Evolutionary conservation across 805 yeast species (phyloP).

Genomic region (Saturnispora sekii): DNA sequence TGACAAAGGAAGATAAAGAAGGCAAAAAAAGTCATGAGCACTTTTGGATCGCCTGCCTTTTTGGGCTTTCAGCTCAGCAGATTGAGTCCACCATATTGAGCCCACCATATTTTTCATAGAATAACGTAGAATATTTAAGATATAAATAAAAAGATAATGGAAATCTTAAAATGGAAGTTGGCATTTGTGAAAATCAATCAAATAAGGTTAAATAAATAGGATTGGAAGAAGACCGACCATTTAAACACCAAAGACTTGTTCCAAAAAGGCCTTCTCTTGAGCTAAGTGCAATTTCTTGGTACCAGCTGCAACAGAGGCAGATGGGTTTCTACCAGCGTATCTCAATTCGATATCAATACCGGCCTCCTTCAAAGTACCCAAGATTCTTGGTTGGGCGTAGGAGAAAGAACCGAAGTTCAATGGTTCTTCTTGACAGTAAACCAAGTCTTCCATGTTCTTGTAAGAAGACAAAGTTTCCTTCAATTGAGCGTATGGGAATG

Average conservation of each 20-base stretch:
- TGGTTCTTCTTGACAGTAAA: slow-evolving; percentile 99
- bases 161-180: neutral
- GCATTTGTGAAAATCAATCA: neutral
- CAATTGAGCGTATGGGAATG: slow-evolving; percentile 96
- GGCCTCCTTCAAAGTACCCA: slow-evolving; percentile 68
- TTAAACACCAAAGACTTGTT: slow-evolving; percentile 49
- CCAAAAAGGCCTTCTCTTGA: slow-evolving; percentile 82
- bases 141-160: neutral
- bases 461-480: slow-evolving; percentile 73
- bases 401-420: slow-evolving; percentile 91
- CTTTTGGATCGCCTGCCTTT: too few species aligned
- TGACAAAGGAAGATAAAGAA: neutral
- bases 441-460: slow-evolving; percentile 78
- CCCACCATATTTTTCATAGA: too few species aligned
- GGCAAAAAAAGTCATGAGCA: neutral
- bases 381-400: slow-evolving; percentile 73
- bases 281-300: slow-evolving; percentile 76
- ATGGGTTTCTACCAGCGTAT: slow-evolving; percentile 96
- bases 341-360: slow-evolving; percentile 50
- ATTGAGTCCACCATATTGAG: too few species aligned
- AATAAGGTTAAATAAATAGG: slow-evolving; percentile 1
- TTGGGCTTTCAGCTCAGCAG: too few species aligned
- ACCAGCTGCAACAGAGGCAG: slow-evolving; percentile 98
- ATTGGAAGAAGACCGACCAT: neutral
- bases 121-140: neutral